Percentiles rank a stretch among this genome's conserved stretches.
Conservation (phyloP, 345 rosid species). For the Excoecaria agallocha region DNA sequence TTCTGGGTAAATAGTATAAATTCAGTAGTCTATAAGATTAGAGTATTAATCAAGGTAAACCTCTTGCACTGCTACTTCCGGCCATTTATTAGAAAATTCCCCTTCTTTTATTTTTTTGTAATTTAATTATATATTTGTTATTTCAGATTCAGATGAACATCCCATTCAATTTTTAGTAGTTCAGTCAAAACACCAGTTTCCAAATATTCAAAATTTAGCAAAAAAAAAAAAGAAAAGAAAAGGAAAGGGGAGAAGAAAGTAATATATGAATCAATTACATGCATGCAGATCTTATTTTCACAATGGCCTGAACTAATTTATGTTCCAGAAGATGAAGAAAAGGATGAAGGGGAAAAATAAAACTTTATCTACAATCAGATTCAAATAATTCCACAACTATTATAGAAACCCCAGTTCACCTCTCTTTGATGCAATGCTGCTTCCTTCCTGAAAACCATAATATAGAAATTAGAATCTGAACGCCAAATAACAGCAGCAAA, state of each 20-base stretch:
- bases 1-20: no score
- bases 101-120: no score
- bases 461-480: slow-evolving; percentile 13
- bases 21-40: no score
- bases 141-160: no score
- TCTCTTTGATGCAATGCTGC: slow-evolving; percentile 88
- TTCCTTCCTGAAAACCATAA: slow-evolving; percentile 61
- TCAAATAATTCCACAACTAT: slow-evolving; percentile 4
- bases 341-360: not conserved
- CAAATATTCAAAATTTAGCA: not conserved
- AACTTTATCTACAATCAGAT: not conserved
- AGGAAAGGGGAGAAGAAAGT: no score
- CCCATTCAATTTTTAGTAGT: slow-evolving; percentile 16
- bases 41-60: no score
- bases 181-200: slow-evolving; percentile 2
- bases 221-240: not conserved
- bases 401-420: slow-evolving; percentile 39
- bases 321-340: slow-evolving; percentile 12
- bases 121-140: no score
- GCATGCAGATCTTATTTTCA: slow-evolving; percentile 7
- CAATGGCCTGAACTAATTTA: not conserved
- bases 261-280: not conserved
- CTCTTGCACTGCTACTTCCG: no score
- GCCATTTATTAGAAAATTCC: no score
- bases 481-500: slow-evolving; percentile 20